Percentiles rank a stretch among this genome's conserved stretches.
phyloP scores from a whole-genome alignment of 2,329 filamentous ascomycete genomes.

The Aureobasidium sp. region DNA sequence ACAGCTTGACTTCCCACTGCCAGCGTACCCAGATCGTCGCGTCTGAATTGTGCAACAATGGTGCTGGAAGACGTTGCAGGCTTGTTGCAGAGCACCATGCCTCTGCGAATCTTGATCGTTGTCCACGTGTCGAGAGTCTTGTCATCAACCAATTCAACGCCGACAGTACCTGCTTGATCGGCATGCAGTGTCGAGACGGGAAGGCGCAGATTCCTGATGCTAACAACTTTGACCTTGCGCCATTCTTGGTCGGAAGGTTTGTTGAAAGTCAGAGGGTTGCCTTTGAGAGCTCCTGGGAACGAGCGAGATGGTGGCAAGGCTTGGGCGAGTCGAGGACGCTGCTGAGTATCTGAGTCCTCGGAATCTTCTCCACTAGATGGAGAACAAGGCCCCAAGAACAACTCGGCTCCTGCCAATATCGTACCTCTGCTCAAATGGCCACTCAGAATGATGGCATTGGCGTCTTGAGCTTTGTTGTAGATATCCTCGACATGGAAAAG shows the following conservation, averaged over 20 bases:
- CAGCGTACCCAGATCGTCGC: conserved; percentile 54
- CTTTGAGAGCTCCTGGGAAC: conserved; percentile 37
- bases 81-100: conserved; percentile 66
- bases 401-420: conserved; percentile 66
- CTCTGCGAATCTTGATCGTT: conserved; percentile 51
- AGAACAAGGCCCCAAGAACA: conserved; percentile 66
- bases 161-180: conserved; percentile 85
- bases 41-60: conserved; percentile 59
- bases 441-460: conserved; percentile 55
- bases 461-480: conserved; percentile 53
- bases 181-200: conserved; percentile 67
- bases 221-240: conserved; percentile 72
- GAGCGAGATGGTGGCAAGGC: conserved; percentile 36
- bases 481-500: conserved; percentile 83
- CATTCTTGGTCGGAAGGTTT: conserved; percentile 52
- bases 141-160: conserved; percentile 52
- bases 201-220: conserved; percentile 77
- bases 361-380: conserved; percentile 25
- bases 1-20: conserved; percentile 63
- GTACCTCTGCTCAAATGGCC: conserved; percentile 75
- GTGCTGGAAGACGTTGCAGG: conserved; percentile 44
- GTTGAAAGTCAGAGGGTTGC: conserved; percentile 3
- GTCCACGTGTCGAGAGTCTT: conserved; percentile 17
- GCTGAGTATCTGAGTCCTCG: conserved; percentile 27
- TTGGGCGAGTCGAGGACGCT: conserved; percentile 18